Conservation (phyloP, 768 basidiomycete species). For the Leccinum disarticulatum region DNA sequence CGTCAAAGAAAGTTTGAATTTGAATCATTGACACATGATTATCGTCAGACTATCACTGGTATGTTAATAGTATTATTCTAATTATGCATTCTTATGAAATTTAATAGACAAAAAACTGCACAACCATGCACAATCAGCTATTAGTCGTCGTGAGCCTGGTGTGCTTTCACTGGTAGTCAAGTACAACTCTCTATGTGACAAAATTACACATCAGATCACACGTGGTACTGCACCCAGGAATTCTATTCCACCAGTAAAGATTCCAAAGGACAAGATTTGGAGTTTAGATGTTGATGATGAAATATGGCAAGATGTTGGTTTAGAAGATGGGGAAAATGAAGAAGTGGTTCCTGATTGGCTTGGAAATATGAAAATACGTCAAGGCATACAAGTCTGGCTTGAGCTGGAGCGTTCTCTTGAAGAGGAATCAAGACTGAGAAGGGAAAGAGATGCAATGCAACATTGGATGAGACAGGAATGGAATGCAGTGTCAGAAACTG, state of each 20-base stretch:
- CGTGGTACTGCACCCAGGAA: neutral
- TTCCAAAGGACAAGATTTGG: neutral
- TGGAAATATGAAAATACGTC: neutral
- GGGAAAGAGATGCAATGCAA: neutral
- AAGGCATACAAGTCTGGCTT: neutral
- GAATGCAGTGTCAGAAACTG: neutral
- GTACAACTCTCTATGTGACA: neutral
- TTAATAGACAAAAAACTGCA: neutral
- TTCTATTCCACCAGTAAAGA: neutral
- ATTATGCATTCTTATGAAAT: too few relatives aligned
- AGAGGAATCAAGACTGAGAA: neutral
- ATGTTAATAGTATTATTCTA: too few relatives aligned
- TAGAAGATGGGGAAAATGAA: neutral
- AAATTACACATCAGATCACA: neutral
- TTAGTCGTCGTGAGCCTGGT: neutral
- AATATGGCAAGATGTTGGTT: neutral
- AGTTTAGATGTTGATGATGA: neutral
- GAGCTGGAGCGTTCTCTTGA: neutral
- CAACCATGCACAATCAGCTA: neutral
- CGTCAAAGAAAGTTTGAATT: neutral
- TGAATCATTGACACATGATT: neutral
- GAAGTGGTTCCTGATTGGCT: neutral
- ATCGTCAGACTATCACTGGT: neutral
- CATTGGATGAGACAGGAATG: neutral
- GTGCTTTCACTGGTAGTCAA: neutral